Base-by-base conservation (phyloP, 164 flowering plant species). In the Pachysandra terminalis region DNA sequence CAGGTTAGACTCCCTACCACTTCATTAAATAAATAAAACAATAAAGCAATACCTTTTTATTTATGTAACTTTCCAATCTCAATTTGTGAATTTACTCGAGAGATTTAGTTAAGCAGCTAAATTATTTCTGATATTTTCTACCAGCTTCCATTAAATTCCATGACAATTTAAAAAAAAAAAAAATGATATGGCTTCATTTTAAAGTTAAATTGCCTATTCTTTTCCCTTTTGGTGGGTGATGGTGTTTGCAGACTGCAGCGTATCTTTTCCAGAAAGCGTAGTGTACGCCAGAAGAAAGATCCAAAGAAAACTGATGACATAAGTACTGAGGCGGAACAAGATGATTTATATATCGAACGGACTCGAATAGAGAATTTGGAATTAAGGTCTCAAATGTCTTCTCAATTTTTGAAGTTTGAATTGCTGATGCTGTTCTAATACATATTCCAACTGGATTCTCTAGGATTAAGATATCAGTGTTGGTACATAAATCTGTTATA, bases 301-400 rank as follows among this genome's bases (percentile, higher is more conserved):
- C 80, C 81, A n/a, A 89, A 86, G 80, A 89, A 90, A 79, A 79
- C 83, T 67, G 92, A 90, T 79, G 92, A 86, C 59, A 60, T 83
- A 63, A 32, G 6, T 24, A 9, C 78, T 69, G 93, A 84, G 54
- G 73, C 62, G 32, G 81, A 77, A 22, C 64, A 73, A 27, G 86
- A 85, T 48, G 91, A 81, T 40, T 59, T 90, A 15, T 78, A 37
- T 73, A 93, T 90, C 56, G 98, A 92, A 72, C 87, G 99, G 35
- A 81, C 84, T 40, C 92, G 97, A 65, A 77, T 95, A 63, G 90
- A 95, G 69, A 92, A 86, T 67, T 81, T 90, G 90, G 84, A 90
- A 63, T 68, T 94, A 65, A 94, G 98, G 98, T 88, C 61, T 53
- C 64, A 63, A 66, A 28, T 61, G 15, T 19, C 56, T 19, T 63